phyloP scores from a whole-genome alignment of 2,329 filamentous ascomycete species.

The Rutstroemia sp. region DNA sequence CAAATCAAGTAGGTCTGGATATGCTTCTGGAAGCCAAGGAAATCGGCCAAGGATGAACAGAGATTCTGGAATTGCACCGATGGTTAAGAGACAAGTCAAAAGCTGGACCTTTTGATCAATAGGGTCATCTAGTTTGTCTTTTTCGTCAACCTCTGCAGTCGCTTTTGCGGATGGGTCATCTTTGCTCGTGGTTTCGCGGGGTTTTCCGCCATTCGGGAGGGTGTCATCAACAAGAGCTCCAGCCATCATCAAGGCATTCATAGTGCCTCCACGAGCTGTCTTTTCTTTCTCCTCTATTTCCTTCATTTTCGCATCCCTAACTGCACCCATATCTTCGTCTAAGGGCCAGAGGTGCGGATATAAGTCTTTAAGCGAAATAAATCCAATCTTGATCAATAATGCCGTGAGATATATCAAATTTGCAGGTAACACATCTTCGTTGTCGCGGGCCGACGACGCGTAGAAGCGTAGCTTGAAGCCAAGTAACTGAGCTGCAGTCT shows the following conservation, averaged over 20 bases:
- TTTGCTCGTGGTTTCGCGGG: constrained; percentile 48
- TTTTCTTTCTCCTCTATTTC: constrained; percentile 75
- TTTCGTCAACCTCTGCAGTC: constrained; percentile 38
- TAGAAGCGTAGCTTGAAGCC: constrained; percentile 98
- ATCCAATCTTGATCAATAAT: constrained; percentile 92
- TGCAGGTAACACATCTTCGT: constrained; percentile 72
- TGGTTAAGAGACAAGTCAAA: constrained; percentile 77
- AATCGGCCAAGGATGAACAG: constrained; percentile 88
- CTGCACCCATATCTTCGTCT: constrained; percentile 72
- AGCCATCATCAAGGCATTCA: constrained; percentile 82
- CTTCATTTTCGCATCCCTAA: constrained; percentile 63
- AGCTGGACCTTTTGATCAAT: constrained; percentile 83
- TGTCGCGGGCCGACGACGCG: constrained; percentile 68
- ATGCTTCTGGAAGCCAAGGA: constrained; percentile 83
- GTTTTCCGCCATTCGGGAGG: constrained; percentile 37
- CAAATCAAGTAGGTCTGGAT: constrained; percentile 70
- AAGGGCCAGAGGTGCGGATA: constrained; percentile 86
- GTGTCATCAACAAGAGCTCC: constrained; percentile 83
- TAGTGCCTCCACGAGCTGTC: constrained; percentile 56
- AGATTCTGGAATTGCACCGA: constrained; percentile 87
- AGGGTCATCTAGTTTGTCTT: constrained; percentile 57
- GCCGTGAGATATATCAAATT: constrained; percentile 91
- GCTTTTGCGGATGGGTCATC: constrained; percentile 39
- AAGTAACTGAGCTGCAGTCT: constrained; percentile 85
- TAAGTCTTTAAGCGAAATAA: constrained; percentile 84